phyloP scores from a whole-genome alignment of 1,284 basidiomycete species.

The Microbotryum saponariae region DNA sequence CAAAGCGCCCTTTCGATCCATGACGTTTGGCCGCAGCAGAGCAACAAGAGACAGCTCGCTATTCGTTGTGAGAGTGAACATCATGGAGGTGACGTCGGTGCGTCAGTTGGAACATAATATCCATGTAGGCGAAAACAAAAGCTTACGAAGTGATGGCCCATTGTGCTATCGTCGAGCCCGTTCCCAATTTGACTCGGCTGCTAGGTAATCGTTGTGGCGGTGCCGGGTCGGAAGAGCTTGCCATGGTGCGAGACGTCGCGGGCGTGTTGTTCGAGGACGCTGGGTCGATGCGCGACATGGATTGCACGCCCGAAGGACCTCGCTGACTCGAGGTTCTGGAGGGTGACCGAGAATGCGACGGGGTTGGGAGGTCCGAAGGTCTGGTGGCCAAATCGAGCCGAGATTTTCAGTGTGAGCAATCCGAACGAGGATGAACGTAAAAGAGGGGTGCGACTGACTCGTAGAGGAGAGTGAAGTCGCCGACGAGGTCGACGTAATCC shows the following conservation, averaged over 20 bases:
- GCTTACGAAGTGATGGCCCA: conserved; percentile 29
- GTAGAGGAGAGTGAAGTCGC: conserved; percentile 52
- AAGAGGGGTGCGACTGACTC: conserved; percentile 22
- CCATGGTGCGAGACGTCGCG: too few species aligned
- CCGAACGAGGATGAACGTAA: not conserved
- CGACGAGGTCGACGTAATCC: conserved; percentile 82
- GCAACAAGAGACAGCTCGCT: conserved; percentile 67
- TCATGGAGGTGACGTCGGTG: too few species aligned
- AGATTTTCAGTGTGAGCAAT: not conserved
- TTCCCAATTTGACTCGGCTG: conserved; percentile 23
- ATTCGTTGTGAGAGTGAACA: not conserved
- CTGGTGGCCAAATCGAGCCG: not conserved
- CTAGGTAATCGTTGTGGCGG: conserved; percentile 10
- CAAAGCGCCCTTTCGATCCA: conserved; percentile 66
- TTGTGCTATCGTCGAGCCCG: conserved; percentile 31
- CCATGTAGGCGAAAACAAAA: not conserved
- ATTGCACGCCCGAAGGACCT: not conserved
- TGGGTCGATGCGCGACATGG: not conserved
- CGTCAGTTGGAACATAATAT: too few species aligned
- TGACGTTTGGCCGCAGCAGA: conserved; percentile 68
- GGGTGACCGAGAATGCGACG: conserved; percentile 7
- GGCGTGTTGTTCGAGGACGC: not conserved
- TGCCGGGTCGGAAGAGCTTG: too few species aligned
- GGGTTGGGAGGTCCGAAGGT: conserved; percentile 2
- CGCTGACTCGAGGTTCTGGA: conserved; percentile 4